Conservation (phyloP, 1,284 basidiomycete genomes). For the Marasmius oreades region DNA sequence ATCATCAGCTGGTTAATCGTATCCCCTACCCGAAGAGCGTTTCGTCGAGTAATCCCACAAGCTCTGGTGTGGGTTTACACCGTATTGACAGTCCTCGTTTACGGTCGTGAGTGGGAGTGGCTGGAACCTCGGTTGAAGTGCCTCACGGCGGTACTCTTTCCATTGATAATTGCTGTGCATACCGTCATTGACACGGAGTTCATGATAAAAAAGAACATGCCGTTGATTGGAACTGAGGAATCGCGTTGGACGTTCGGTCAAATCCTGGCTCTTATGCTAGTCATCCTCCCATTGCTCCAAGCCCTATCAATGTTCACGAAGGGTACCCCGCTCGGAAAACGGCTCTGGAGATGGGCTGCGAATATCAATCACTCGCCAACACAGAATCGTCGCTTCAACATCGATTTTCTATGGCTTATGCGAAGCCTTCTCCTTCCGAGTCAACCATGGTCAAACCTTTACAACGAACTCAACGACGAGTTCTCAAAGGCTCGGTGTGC, state of each 20-base stretch:
- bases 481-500: neutral
- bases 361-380: neutral
- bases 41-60: neutral
- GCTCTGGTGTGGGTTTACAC: neutral
- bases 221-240: conserved; percentile 11
- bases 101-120: neutral
- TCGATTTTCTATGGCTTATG: neutral
- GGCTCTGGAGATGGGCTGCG: neutral
- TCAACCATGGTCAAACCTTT: neutral
- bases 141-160: neutral
- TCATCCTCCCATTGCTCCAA: conserved; percentile 16
- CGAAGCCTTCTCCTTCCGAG: neutral
- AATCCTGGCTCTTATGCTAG: conserved; percentile 21
- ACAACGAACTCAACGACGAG: neutral
- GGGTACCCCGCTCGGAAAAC: neutral
- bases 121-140: neutral
- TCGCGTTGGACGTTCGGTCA: conserved; percentile 23
- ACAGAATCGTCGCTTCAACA: neutral
- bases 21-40: neutral
- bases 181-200: conserved; percentile 18
- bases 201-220: conserved; percentile 11
- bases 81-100: neutral
- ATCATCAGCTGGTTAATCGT: neutral
- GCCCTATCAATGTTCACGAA: neutral
- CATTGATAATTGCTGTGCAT: neutral